Evolutionary conservation across 768 basidiomycete genomes (phyloP).

Genomic region (Lanmaoa rubissima): DNA sequence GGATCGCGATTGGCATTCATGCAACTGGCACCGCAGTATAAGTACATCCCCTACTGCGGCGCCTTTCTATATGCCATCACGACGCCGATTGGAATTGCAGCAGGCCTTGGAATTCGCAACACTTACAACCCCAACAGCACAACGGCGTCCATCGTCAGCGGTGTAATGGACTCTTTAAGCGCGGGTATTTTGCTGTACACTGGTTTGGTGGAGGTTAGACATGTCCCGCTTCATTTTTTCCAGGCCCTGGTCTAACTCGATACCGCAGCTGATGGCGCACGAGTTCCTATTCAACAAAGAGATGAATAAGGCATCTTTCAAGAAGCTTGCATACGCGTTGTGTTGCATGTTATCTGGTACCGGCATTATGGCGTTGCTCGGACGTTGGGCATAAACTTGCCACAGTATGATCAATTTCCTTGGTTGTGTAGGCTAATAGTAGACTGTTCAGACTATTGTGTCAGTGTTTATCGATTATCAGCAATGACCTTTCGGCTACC

Average conservation of each 20-base stretch:
- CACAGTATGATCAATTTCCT: background rate
- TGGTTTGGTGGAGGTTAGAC: slow-evolving; percentile 72
- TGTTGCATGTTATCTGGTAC: slow-evolving; percentile 80
- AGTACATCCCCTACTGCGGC: slow-evolving; percentile 55
- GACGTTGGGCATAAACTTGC: slow-evolving; percentile 72
- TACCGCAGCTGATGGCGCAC: slow-evolving; percentile 79
- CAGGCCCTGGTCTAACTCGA: background rate
- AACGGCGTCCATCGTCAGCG: slow-evolving; percentile 78
- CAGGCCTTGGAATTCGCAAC: slow-evolving; percentile 69
- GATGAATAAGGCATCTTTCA: slow-evolving; percentile 69
- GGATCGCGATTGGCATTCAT: slow-evolving; percentile 87
- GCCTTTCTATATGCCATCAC: slow-evolving; percentile 71
- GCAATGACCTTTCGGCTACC: background rate
- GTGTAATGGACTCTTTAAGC: slow-evolving; percentile 80
- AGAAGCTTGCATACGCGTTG: slow-evolving; percentile 68
- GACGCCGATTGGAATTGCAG: slow-evolving; percentile 87
- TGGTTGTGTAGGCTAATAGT: background rate
- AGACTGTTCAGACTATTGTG: background rate
- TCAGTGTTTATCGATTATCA: no score
- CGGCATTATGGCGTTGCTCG: slow-evolving; percentile 88
- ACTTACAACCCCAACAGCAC: slow-evolving; percentile 81
- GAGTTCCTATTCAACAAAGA: slow-evolving; percentile 91
- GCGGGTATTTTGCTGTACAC: slow-evolving; percentile 89
- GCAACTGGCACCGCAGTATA: slow-evolving; percentile 51
- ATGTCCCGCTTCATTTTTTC: background rate